These are phyloP conservation scores for Tubosaeta sp. DNA, from an alignment of 768 basidiomycete species.

Conservation along the genomic window DNA sequence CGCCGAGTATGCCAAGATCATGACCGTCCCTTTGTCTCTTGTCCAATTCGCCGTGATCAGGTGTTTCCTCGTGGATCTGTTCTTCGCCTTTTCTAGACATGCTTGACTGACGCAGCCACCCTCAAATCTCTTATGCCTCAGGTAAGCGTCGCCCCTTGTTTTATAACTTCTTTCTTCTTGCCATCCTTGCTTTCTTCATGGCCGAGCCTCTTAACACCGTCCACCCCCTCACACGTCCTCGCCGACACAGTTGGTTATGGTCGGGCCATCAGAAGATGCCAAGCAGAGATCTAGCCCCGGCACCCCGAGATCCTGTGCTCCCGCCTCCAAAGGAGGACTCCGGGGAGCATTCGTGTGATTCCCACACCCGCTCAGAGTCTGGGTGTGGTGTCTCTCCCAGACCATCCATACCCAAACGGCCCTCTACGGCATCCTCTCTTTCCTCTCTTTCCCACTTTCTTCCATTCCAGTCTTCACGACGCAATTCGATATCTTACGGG, in stretches of 20 bases:
- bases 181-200: slow-evolving; percentile 18
- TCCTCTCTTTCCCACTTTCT: slow-evolving; percentile 22
- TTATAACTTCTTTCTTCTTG: slow-evolving; percentile 9
- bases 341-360: not conserved
- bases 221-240: slow-evolving; percentile 11
- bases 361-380: slow-evolving; percentile 3
- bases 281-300: slow-evolving; percentile 13
- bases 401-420: slow-evolving; percentile 18
- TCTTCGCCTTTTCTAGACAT: slow-evolving; percentile 25
- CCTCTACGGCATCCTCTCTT: slow-evolving; percentile 19
- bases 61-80: slow-evolving; percentile 8
- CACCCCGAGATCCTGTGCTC: slow-evolving; percentile 14
- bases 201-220: slow-evolving; percentile 11
- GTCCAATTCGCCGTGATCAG: slow-evolving; percentile 7
- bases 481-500: slow-evolving; percentile 13
- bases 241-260: slow-evolving; percentile 28
- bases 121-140: slow-evolving; percentile 23
- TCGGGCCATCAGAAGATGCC: slow-evolving; percentile 20
- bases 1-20: slow-evolving; percentile 21
- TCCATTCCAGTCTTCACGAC: slow-evolving; percentile 19
- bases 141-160: slow-evolving; percentile 27
- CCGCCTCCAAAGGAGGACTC: slow-evolving; percentile 15
- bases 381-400: slow-evolving; percentile 10
- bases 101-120: slow-evolving; percentile 30
- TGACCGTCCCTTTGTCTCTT: slow-evolving; percentile 1